phyloP scores from a whole-genome alignment of 2,329 filamentous ascomycete species.

The Ilyonectria destructans region DNA sequence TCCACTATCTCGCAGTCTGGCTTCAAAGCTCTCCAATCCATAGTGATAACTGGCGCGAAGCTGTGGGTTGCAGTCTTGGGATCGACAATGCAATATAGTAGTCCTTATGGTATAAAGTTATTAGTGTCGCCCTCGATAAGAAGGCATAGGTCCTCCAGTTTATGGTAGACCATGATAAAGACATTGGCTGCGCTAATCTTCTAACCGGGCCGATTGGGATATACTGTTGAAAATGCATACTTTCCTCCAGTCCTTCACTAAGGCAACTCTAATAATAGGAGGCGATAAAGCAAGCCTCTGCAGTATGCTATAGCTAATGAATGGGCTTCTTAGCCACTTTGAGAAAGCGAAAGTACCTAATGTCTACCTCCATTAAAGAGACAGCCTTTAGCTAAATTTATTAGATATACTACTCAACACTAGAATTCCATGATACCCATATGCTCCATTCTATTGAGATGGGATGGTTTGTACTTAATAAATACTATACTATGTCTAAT shows the following conservation, averaged over 20 bases:
- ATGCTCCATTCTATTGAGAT: not conserved
- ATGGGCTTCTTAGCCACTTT: not conserved
- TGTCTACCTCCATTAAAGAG: not conserved
- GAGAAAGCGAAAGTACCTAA: slow-evolving; percentile 1
- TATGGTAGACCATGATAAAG: not conserved
- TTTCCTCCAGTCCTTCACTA: not conserved
- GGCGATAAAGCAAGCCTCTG: not conserved
- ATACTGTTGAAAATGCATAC: not conserved
- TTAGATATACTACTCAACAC: not conserved
- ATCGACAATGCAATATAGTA: not conserved
- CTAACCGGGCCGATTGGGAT: not conserved
- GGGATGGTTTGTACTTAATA: not conserved
- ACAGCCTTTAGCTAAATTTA: not conserved
- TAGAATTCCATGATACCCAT: not conserved
- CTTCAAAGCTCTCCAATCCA: too few relatives aligned
- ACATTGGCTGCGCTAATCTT: not conserved
- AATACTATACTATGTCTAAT: not conserved
- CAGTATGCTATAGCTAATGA: not conserved
- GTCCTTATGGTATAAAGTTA: slow-evolving; percentile 1
- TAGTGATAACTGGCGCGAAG: too few relatives aligned
- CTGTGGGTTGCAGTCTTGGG: not conserved
- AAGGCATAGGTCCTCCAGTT: not conserved
- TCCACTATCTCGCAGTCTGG: too few relatives aligned
- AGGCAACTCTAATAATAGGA: not conserved
- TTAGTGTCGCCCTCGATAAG: slow-evolving; percentile 1